Evolutionary conservation across 495 filamentous ascomycete species (phyloP), one percentile per base, ranked within the genome.

Genomic region (Penicillium cataractarum): DNA sequence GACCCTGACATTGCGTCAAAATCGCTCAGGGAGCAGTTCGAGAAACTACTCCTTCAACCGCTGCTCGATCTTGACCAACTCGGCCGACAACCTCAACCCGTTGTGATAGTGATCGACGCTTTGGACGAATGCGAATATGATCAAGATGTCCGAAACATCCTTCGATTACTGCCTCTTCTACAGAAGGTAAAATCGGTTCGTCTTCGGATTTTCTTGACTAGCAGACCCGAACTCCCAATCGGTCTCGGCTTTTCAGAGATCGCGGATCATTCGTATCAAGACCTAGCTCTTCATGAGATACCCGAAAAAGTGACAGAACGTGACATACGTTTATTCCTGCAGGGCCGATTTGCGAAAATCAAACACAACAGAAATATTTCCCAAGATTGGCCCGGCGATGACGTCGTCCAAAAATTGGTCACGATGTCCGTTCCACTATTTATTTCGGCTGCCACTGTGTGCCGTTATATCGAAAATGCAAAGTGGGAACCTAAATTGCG

Each of bases 61-160:
- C 65, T 84, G 0, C 37, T 27, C n/a, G 21, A 42, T 5, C 61
- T 65, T 7, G 32, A 50, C 6, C 50, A 55, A 32, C 13, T n/a
- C 19, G 44, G 44, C 7, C 44, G n/a, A 17, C 58, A 54, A 49
- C 46, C n/a, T 27, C 61, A 42, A 57, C 54, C 26, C 15, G 19
- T 72, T 9, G 58, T 78, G 9, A 69, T 84, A n/a, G 74, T 84
- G 9, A 67, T 86, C 33, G 82, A 86, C 62, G 83, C 83, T 39
- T 68, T 86, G 22, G 83, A 83, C 55, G 80, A 84, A 58, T 86
- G 81, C 57, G 78, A 77, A 0, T 12, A 61, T 0, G 76, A 80
- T 6, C 49, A 76, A 5, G 74, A 82, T 54, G 65, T 80, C 0
- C 57, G 48, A 62, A 48, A 35, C n/a, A 70, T 85, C 15, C 67